These are phyloP conservation scores for Leccinum longicurvipes DNA, from an alignment of 768 basidiomycete species.

Conservation along the genomic window DNA sequence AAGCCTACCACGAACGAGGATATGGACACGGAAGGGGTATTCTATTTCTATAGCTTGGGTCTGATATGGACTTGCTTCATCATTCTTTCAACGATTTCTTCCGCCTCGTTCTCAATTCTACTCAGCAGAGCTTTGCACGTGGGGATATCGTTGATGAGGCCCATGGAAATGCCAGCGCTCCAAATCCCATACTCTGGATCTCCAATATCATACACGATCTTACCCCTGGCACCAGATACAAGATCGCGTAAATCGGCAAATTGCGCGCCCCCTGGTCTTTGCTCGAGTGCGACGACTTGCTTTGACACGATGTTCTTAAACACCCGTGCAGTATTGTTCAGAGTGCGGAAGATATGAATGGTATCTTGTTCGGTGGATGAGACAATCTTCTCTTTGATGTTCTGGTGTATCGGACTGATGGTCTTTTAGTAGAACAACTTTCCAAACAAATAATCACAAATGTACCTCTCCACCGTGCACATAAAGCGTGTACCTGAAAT, in stretches of 20 bases:
- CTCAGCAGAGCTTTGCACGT: slow-evolving; percentile 70
- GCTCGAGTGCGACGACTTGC: slow-evolving; percentile 85
- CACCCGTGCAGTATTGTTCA: slow-evolving; percentile 81
- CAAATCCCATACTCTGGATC: slow-evolving; percentile 89
- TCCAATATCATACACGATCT: slow-evolving; percentile 75
- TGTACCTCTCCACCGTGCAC: slow-evolving; percentile 81
- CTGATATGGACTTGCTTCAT: slow-evolving; percentile 20
- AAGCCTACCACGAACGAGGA: neutral
- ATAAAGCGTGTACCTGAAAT: slow-evolving; percentile 76
- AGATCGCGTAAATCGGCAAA: slow-evolving; percentile 82
- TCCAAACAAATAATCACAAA: neutral
- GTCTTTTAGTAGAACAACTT: neutral
- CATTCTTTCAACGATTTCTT: slow-evolving; percentile 57
- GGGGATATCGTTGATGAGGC: slow-evolving; percentile 80
- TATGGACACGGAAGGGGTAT: slow-evolving; percentile 3
- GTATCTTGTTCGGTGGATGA: slow-evolving; percentile 80
- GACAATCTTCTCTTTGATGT: slow-evolving; percentile 89
- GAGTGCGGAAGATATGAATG: slow-evolving; percentile 84
- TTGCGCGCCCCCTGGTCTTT: slow-evolving; percentile 77
- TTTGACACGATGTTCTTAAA: slow-evolving; percentile 80
- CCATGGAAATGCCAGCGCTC: slow-evolving; percentile 63
- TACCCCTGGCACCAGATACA: slow-evolving; percentile 68
- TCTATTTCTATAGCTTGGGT: slow-evolving; percentile 18
- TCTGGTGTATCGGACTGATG: slow-evolving; percentile 80
- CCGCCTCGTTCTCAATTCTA: slow-evolving; percentile 72